phyloP scores from a whole-genome alignment of 768 basidiomycete species.

The Mycena filopes region DNA sequence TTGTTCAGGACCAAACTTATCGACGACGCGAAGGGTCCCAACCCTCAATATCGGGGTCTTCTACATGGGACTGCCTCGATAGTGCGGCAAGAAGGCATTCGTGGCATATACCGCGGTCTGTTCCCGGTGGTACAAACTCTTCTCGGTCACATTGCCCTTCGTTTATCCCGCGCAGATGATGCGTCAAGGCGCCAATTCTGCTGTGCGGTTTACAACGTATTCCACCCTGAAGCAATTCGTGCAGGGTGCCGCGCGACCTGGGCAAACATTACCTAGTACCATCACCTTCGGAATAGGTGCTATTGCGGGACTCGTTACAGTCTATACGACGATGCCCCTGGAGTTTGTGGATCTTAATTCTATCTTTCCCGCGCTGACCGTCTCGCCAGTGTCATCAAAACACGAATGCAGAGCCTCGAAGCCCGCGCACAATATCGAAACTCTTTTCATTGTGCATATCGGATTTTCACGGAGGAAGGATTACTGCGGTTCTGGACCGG shows the following conservation, averaged over 20 bases:
- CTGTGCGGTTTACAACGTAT: constrained; percentile 95
- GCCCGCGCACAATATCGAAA: constrained; percentile 90
- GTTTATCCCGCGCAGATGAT: constrained; percentile 72
- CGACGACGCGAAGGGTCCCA: constrained; percentile 88
- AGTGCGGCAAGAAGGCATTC: constrained; percentile 84
- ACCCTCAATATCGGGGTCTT: constrained; percentile 88
- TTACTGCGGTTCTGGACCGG: constrained; percentile 95
- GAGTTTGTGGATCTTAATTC: constrained; percentile 60
- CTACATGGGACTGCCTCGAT: constrained; percentile 87
- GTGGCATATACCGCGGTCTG: constrained; percentile 89
- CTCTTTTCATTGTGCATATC: constrained; percentile 94
- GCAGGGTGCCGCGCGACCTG: constrained; percentile 84
- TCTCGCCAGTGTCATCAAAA: constrained; percentile 86
- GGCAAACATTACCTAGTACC: constrained; percentile 84
- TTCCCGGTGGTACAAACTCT: constrained; percentile 83
- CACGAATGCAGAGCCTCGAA: constrained; percentile 94
- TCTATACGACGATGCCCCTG: constrained; percentile 89
- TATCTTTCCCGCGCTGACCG: neutral
- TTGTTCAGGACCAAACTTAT: constrained; percentile 90
- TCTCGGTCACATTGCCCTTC: neutral
- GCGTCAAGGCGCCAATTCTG: constrained; percentile 98
- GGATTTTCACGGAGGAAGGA: constrained; percentile 95
- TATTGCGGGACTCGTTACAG: constrained; percentile 93
- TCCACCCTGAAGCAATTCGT: constrained; percentile 94
- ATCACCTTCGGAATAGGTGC: constrained; percentile 97